Evolutionary conservation across 2,329 filamentous ascomycete genomes (phyloP).

Genomic region (Scedosporium boydii): DNA sequence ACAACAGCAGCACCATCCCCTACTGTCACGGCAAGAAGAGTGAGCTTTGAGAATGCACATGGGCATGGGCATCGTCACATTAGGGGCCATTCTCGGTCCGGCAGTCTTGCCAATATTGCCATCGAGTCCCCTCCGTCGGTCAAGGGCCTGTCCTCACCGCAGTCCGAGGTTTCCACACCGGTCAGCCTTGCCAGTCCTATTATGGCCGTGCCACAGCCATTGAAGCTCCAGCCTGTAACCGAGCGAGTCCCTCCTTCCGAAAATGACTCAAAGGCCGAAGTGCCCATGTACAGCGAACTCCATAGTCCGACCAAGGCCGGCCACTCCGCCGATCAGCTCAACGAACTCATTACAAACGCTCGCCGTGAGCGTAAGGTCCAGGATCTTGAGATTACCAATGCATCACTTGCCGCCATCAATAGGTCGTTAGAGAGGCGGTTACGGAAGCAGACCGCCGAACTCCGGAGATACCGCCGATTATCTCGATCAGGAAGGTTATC

Average conservation of each 20-base stretch:
- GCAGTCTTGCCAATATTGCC: slow-evolving; percentile 5
- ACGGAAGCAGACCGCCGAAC: slow-evolving; percentile 79
- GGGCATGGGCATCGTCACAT: neutral
- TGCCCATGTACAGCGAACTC: slow-evolving; percentile 19
- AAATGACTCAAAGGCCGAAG: slow-evolving; percentile 16
- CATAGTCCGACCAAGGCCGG: slow-evolving; percentile 51
- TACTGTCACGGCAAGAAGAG: neutral
- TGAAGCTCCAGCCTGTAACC: neutral
- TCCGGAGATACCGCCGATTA: slow-evolving; percentile 77
- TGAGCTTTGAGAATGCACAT: neutral
- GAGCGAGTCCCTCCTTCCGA: neutral
- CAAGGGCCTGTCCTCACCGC: neutral
- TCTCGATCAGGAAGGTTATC: slow-evolving; percentile 72
- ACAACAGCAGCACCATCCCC: neutral
- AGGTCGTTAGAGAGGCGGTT: slow-evolving; percentile 84
- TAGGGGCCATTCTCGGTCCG: slow-evolving; percentile 5
- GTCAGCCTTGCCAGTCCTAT: slow-evolving; percentile 1
- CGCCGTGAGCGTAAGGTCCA: slow-evolving; percentile 89
- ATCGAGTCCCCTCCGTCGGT: slow-evolving; percentile 4
- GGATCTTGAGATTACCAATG: slow-evolving; percentile 94
- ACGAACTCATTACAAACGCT: slow-evolving; percentile 77
- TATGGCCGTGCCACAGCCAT: neutral
- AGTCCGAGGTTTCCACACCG: slow-evolving; percentile 1
- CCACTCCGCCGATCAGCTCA: slow-evolving; percentile 49
- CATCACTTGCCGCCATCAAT: slow-evolving; percentile 90